These are phyloP conservation scores for Pestalotiopsis sp. DNA, from an alignment of 2,329 filamentous ascomycete genomes.

Conservation along the genomic window DNA sequence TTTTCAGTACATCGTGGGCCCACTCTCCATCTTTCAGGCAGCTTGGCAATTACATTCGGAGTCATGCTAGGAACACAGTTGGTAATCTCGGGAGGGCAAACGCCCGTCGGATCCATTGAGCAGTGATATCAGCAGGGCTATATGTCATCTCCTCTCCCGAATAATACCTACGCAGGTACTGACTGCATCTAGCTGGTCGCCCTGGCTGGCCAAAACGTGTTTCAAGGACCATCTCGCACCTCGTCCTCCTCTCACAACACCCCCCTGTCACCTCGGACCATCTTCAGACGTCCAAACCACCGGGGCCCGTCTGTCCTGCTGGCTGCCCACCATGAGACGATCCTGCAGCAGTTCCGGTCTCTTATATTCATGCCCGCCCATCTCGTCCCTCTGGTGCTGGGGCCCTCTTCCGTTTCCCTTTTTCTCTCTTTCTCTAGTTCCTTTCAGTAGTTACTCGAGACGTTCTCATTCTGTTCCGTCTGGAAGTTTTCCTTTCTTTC, in stretches of 20 bases:
- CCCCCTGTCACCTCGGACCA: conserved; percentile 18
- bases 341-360: conserved; percentile 34
- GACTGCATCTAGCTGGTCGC: not conserved
- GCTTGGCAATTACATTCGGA: not conserved
- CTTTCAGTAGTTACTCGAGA: conserved; percentile 15
- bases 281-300: conserved; percentile 21
- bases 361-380: conserved; percentile 41
- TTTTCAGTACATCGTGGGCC: not conserved
- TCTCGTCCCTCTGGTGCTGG: conserved; percentile 20
- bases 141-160: conserved; percentile 2
- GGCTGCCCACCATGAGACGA: conserved; percentile 32
- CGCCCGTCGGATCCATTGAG: conserved; percentile 8
- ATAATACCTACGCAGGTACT: not conserved
- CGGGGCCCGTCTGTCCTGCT: conserved; percentile 20
- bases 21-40: not conserved
- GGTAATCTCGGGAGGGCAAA: conserved; percentile 11
- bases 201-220: conserved; percentile 13
- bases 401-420: conserved; percentile 22
- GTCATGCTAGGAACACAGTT: not conserved
- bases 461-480: conserved; percentile 25
- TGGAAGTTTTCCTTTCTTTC: conserved; percentile 21
- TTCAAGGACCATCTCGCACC: conserved; percentile 12
- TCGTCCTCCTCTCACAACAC: not conserved
- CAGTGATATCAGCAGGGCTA: not conserved
- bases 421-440: conserved; percentile 25